Evolutionary conservation across 176 grass and related monocot species (phyloP), one percentile per base, ranked within the genome.

Genomic region (Ampelocalamus luodianensis): DNA sequence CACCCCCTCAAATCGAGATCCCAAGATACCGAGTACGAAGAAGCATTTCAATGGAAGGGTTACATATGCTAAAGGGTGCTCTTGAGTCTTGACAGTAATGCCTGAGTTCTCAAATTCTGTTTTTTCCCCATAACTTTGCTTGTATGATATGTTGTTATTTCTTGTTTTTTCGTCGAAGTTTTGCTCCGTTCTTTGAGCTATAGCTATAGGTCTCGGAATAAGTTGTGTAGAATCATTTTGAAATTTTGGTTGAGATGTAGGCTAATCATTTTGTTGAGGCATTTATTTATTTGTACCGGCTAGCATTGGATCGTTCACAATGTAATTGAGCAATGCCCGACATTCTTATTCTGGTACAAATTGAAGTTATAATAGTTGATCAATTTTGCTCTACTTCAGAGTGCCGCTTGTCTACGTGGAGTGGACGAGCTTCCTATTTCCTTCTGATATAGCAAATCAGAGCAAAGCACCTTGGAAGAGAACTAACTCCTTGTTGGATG

Each of bases 21-120:
- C 90, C 95, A 45, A 91, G 91, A 81, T 92, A 84, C 71, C 76
- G 89, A 54, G 91, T 93, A 49, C 91, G 95, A 12, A 93, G 91
- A 87, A 94, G 95, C 78, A 97, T 97, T 56, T 97, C 95, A 1
- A 88, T 97, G 89, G 95, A 97, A 78, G 92, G 89, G 2, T 69
- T 97, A 85, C 87, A 94, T 92, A 76, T 82, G 54, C 54, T 97
- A 12, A 92, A 80, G 84, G 95, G 92, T 71, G 95, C 95, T 50
- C 48, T 50, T 42, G 39, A 42, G 39, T 83, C 80, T 97, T 45
- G 92, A 97, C 60, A 91, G 79, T 85, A 89, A 94, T 86, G 24
- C 42, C 54, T 95, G 84, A 95, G 23, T 50, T 69, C 51, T 17
- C 3, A n/a, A 67, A 46, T 67, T 44, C 38, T 79, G 81, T 46